Percentiles rank a stretch among this genome's conserved stretches.
phyloP scores from a whole-genome alignment of 176 grass and related monocot genomes.

The sorghum (Sorghum bicolor) region Sorghum_bicolor_NCBIv3 NC_012879.2:54642501-54643000 shows the following conservation, averaged over 20 bases:
- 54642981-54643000: background rate
- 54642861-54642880: slow-evolving; percentile 32
- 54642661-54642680: background rate
- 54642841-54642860: slow-evolving; percentile 48
- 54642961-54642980: background rate
- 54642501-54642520: slow-evolving; percentile 59
- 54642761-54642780: slow-evolving; percentile 50
- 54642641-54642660: background rate
- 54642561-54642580: slow-evolving; percentile 43
- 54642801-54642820: slow-evolving; percentile 49
- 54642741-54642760: slow-evolving; percentile 45
- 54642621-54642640: slow-evolving; percentile 40
- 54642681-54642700: background rate
- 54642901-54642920: slow-evolving; percentile 32
- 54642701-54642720: background rate
- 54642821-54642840: slow-evolving; percentile 51
- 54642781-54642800: slow-evolving; percentile 52
- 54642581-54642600: slow-evolving; percentile 25
- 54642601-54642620: slow-evolving; percentile 4
- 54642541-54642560: slow-evolving; percentile 52
- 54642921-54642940: slow-evolving; percentile 36
- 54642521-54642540: slow-evolving; percentile 42
- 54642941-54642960: background rate
- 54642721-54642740: background rate
- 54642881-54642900: slow-evolving; percentile 26